Base-by-base conservation (phyloP, 805 yeast species). In the Starmerella bacillaris region DNA sequence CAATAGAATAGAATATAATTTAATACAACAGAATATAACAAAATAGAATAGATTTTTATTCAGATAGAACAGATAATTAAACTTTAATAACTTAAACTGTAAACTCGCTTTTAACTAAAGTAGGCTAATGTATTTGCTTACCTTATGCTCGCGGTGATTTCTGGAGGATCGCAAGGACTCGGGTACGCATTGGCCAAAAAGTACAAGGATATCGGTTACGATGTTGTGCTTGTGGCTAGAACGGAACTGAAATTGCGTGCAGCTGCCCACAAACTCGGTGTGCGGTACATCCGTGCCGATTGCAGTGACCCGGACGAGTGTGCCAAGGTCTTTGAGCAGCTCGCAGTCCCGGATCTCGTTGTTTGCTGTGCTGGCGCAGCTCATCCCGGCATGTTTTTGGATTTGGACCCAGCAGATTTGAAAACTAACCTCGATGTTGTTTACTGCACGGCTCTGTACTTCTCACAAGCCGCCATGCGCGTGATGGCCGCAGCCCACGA, bases 111-210 rank as follows among this genome's bases (percentile, higher is more conserved):
- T n/a, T n/a, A n/a, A n/a, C n/a, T n/a, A n/a, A n/a, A n/a, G n/a
- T n/a, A n/a, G n/a, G n/a, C n/a, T n/a, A n/a, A n/a, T n/a, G n/a
- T n/a, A n/a, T n/a, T n/a, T 18, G 29, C 31, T 14, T 40, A 38
- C 3, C 59, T 68, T 8, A 59, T 64, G 34, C 51, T 68, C 1
- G 83, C 76, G 3, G 64, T 86, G 14, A 65, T 86, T n/a, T 70
- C 93, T 0, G 98, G 98, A 3, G 96, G 82, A 0, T 82, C 94
- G 0, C 98, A 86, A 50, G 98, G 98, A 0, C 60, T 86, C 1
- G 98, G 98, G 0, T 72, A 72, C 3, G 78, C 76, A 26, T 55
- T 86, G 37, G 93, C 92, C 0, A 58, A 60, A 28, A 62, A 67
- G 37, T 58, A 74, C 31, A 69, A 64, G 37, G 40, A 61, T 2